Base-by-base conservation (phyloP, 2,329 filamentous ascomycete species). In the Sporothrix mexicana region DNA sequence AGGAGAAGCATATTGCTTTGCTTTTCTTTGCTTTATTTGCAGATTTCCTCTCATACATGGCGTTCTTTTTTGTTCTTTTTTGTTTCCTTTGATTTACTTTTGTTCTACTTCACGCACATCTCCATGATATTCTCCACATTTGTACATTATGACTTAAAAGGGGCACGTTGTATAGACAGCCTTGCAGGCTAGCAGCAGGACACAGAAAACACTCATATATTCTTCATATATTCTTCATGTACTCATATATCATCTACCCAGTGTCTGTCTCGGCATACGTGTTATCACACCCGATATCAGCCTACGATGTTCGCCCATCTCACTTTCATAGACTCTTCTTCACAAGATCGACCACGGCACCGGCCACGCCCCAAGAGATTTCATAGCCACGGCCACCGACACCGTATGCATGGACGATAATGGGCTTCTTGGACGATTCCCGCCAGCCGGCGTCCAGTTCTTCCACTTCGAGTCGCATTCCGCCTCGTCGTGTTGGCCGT, bases 351-450 rank as follows among this genome's bases (percentile, higher is more conserved):
- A 80, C 78, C 10, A 88, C 85, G 69, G 85, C 85, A 64, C 83
- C 83, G 0, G 88, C 88, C 6, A 90, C 83, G 0, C 88, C 88
- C 86, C 88, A 88, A 17, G 87, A 89, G 8, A 90, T 75, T 79
- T 91, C 88, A 76, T 85, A 90, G 0, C 88, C 88, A n/a, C 88
- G 82, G 3, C 88, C 88, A 3, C 87, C 88, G 23, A 87, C 84
- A 0, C 88, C 88, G 77, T 91, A 91, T 0, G 86, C 87, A 78
- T 90, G 87, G 3, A 89, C 81, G 43, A 86, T 77, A 30, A 74
- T 76, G 2, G 47, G 25, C 36, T 36, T 61, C 41, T 49, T 43
- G 7, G 41, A 53, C 49, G 3, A 20, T 43, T 10, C 30, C 4
- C 6, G 12, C 4, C 10, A 76, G 0, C 73, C 72, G 2, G 76